phyloP scores from a whole-genome alignment of 179 eudicot genomes.

The Silene coronaria region DNA sequence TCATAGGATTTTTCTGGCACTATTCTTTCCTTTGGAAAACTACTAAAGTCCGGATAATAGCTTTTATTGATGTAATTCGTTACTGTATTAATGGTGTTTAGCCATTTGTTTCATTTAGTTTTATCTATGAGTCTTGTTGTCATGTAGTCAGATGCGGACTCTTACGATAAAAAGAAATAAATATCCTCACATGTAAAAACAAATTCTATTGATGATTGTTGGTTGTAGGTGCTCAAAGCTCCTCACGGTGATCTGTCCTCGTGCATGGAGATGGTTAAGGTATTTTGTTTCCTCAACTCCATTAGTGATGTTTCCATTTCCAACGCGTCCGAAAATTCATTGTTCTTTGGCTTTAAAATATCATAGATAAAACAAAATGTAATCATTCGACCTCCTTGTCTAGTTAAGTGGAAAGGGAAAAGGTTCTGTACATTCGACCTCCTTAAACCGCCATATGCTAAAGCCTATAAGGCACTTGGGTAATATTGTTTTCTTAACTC shows the following conservation, averaged over 20 bases:
- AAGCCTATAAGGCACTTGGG: not conserved
- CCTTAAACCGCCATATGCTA: not conserved
- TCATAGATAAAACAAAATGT: not conserved
- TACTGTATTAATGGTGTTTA: not conserved
- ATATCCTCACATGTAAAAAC: not conserved
- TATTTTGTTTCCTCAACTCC: conserved; percentile 20
- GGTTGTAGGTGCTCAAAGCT: conserved; percentile 69
- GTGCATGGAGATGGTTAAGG: conserved; percentile 98
- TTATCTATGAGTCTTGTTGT: not conserved
- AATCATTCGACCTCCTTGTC: no score
- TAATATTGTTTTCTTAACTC: not conserved
- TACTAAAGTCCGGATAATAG: not conserved
- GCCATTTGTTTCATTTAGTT: not conserved
- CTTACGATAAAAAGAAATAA: not conserved
- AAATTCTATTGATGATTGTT: conserved; percentile 6
- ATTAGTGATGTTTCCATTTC: not conserved
- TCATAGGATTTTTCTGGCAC: not conserved
- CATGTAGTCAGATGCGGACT: not conserved
- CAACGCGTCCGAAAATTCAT: not conserved
- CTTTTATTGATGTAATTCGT: not conserved
- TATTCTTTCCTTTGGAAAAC: not conserved
- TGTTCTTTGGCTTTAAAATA: not conserved
- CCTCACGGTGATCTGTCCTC: conserved; percentile 81
- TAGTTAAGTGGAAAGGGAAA: not conserved
- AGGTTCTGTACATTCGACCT: not conserved